Evolutionary conservation across 202 grass and related monocot genomes (phyloP), one percentile per base, ranked within the genome.

Genomic region (Musa balbisiana): DNA sequence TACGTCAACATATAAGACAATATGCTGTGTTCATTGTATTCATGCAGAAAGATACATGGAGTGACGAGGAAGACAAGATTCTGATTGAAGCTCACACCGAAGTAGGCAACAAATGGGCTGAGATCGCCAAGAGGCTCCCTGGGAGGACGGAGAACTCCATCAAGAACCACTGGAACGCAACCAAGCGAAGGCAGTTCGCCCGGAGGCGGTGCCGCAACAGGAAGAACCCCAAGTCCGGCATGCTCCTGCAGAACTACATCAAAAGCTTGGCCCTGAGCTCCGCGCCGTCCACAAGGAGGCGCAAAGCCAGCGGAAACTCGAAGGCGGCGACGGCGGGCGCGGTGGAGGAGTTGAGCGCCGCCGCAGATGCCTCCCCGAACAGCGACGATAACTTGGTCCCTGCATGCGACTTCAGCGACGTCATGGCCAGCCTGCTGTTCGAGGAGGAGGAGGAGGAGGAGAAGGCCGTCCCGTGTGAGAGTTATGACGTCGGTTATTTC

Each of bases 91-190:
- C 86, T 2, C 93, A 97, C 71, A 87, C 79, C 43, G 88, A 93
- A 69, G 82, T 97, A 0, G 93, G 93, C 60, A 97, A 97, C 88
- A 92, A 83, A 82, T 97, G 93, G 90, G 88, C 88, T 21, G 90
- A 97, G 86, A 97, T 97, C 54, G 88, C 88, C 1, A 97, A 97
- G 67, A 76, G 79, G 55, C 84, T 97, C 51, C 90, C 90, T 2
- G 93, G 93, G 16, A 85, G 93, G 69, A 97, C 93, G 15, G 90
- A 97, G 24, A 97, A 97, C 76, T 92, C 93, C 9, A 88, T 97
- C 59, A 97, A 97, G 59, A 97, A 97, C 26, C 93, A 93, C 16
- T 91, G 93, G 93, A 97, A 97, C 58, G 91, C 93, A 55, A 97
- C 93, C 10, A 97, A 93, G 56, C 82, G 93, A 10, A 80, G 90